Conservation (phyloP, 441 rosid genomes). For the Flueggea neowawraea region DNA sequence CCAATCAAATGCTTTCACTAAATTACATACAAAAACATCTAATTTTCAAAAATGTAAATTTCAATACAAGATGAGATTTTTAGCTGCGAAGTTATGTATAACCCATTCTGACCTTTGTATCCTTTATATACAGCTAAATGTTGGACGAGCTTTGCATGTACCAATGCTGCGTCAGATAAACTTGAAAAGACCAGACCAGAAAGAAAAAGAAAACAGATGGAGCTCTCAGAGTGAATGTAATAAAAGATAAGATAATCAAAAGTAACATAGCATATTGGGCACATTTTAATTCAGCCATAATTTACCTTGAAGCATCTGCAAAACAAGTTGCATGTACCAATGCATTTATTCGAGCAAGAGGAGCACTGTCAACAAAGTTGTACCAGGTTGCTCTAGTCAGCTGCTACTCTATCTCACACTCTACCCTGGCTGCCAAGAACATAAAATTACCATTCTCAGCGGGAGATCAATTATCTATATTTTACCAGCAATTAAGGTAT, state of each 20-base stretch:
- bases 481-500: too few species aligned
- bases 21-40: too few species aligned
- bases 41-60: too few species aligned
- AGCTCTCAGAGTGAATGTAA: neutral
- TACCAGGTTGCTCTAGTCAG: too few species aligned
- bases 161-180: conserved; percentile 85
- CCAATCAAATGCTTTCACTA: too few species aligned
- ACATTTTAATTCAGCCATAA: conserved; percentile 9
- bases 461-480: too few species aligned
- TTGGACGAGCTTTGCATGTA: conserved; percentile 86
- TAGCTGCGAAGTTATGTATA: conserved; percentile 2
- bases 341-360: conserved; percentile 84
- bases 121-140: conserved; percentile 89
- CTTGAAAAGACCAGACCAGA: conserved; percentile 38
- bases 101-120: conserved; percentile 67
- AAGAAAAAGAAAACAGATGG: neutral
- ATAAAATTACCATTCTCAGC: too few species aligned
- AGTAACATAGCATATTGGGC: neutral
- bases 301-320: conserved; percentile 77
- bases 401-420: too few species aligned
- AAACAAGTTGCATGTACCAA: conserved; percentile 82
- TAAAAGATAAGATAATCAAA: neutral
- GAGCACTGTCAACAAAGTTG: conserved; percentile 42
- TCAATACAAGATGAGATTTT: neutral
- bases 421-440: too few species aligned